These are phyloP conservation scores for Eutypella sp. DNA, from an alignment of 2,329 filamentous ascomycete genomes.

Conservation along the genomic window DNA sequence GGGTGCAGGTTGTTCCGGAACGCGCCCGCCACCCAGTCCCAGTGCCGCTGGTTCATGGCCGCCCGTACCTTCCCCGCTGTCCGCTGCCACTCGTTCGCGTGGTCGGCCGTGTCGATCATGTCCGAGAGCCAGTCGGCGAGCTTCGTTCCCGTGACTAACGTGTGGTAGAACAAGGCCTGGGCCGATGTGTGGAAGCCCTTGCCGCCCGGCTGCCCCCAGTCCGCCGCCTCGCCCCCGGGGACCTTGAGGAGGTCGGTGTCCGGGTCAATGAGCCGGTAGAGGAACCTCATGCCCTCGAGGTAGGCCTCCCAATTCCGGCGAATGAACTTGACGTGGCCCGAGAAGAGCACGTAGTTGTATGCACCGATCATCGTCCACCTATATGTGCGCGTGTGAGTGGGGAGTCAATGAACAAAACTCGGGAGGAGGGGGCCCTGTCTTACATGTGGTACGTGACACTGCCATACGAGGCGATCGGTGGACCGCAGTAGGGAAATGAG, in stretches of 20 bases:
- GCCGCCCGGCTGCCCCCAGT: slow-evolving; percentile 24
- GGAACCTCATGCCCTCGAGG: slow-evolving; percentile 35
- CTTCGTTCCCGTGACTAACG: slow-evolving; percentile 45
- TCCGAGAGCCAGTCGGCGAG: slow-evolving; percentile 45
- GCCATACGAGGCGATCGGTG: slow-evolving; percentile 16
- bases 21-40: slow-evolving; percentile 41
- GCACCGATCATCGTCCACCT: slow-evolving; percentile 49
- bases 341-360: slow-evolving; percentile 53
- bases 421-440: slow-evolving; percentile 8
- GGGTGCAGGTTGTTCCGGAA: slow-evolving; percentile 47
- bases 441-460: slow-evolving; percentile 28
- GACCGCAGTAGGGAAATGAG: slow-evolving; percentile 22
- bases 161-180: slow-evolving; percentile 41
- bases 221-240: slow-evolving; percentile 10
- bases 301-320: slow-evolving; percentile 43
- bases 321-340: slow-evolving; percentile 46
- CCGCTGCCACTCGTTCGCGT: slow-evolving; percentile 35
- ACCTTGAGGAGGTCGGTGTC: slow-evolving; percentile 19
- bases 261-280: slow-evolving; percentile 15
- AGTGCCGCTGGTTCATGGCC: slow-evolving; percentile 43
- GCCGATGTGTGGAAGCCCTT: slow-evolving; percentile 19
- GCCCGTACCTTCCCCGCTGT: slow-evolving; percentile 36
- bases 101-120: slow-evolving; percentile 27
- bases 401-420: neutral
- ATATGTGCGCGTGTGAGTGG: neutral